phyloP scores from a whole-genome alignment of 2,329 filamentous ascomycete species.

The Metarhizium robertsii region DNA sequence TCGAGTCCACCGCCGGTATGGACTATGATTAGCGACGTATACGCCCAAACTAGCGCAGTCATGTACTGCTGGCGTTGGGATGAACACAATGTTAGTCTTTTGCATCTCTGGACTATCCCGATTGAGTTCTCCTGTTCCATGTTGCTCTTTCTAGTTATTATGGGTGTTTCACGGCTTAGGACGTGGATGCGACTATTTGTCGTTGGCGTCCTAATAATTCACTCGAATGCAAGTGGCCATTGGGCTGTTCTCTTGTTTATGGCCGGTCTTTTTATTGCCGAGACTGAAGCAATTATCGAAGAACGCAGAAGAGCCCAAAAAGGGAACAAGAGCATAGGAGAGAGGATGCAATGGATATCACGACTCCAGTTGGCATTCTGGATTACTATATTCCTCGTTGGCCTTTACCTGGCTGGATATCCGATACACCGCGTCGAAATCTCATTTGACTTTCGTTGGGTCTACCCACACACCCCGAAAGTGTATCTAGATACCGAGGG shows the following conservation, averaged over 20 bases:
- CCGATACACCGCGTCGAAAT: background rate
- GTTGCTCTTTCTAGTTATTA: background rate
- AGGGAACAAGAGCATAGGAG: background rate
- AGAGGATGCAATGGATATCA: background rate
- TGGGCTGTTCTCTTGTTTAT: background rate
- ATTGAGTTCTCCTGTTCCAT: background rate
- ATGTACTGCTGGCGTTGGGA: background rate
- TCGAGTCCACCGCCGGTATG: too few relatives aligned
- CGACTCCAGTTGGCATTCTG: background rate
- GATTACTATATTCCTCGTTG: background rate
- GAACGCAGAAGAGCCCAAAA: background rate
- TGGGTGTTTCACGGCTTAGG: background rate
- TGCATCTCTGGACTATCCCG: background rate
- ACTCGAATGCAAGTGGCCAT: background rate
- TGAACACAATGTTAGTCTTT: background rate
- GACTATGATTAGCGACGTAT: background rate
- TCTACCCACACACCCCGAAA: background rate
- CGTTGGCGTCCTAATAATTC: background rate
- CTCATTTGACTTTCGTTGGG: background rate
- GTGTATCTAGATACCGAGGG: background rate
- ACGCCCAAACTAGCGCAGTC: background rate
- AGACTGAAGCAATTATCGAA: background rate
- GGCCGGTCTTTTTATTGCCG: background rate
- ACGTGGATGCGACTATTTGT: background rate
- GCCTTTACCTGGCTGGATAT: background rate